Conservation (phyloP, 169 alveolate genomes). For the Theileria parva region DNA sequence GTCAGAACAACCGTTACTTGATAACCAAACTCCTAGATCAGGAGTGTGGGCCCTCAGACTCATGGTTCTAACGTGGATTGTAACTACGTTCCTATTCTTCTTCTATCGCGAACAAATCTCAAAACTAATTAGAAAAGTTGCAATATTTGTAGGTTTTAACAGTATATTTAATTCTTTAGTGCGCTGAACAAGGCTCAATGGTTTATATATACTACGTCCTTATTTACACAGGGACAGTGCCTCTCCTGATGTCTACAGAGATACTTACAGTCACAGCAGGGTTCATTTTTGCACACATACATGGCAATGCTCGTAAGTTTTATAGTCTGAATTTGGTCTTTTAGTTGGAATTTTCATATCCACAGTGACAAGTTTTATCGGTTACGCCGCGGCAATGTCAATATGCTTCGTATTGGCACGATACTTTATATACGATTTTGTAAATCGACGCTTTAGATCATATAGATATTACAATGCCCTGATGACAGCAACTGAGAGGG, state of each 20-base stretch:
- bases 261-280: constrained; percentile 61
- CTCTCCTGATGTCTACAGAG: constrained; percentile 47
- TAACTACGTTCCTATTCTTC: constrained; percentile 28
- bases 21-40: background rate
- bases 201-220: constrained; percentile 44
- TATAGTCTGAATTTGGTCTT: background rate
- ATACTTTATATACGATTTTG: constrained; percentile 34
- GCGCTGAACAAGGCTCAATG: constrained; percentile 47
- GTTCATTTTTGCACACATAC: constrained; percentile 51
- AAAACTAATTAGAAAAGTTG: constrained; percentile 29
- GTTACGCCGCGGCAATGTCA: constrained; percentile 41
- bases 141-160: constrained; percentile 27
- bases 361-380: constrained; percentile 35
- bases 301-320: constrained; percentile 40
- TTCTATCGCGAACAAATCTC: constrained; percentile 57
- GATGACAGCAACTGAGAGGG: constrained; percentile 45
- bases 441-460: constrained; percentile 25
- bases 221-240: constrained; percentile 30
- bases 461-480: constrained; percentile 56
- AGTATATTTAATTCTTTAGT: constrained; percentile 14
- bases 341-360: constrained; percentile 46
- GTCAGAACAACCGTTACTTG: constrained; percentile 10
- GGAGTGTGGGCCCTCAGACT: constrained; percentile 26
- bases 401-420: constrained; percentile 58
- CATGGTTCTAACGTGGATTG: constrained; percentile 33